phyloP scores from a whole-genome alignment of 331 rosid genomes.

The Stylosanthes scabra region DNA sequence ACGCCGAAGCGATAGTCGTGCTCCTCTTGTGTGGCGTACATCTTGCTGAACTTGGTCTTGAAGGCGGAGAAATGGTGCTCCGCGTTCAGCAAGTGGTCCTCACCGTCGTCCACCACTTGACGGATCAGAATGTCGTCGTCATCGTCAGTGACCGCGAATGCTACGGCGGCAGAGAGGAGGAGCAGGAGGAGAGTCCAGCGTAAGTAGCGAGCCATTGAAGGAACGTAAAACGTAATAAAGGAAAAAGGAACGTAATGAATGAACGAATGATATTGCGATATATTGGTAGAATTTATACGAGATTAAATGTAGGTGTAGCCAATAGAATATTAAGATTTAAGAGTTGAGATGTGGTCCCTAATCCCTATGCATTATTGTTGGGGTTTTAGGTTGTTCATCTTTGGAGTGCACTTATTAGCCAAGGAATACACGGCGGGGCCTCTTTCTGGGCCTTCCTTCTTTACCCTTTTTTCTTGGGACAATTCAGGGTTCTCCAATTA shows the following conservation, averaged over 20 bases:
- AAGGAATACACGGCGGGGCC: too few species aligned
- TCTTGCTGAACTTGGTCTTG: conserved; percentile 67
- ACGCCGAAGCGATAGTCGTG: conserved; percentile 73
- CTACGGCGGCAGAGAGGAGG: conserved; percentile 41
- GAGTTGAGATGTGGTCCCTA: too few species aligned
- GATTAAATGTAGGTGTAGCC: neutral
- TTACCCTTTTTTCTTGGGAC: too few species aligned
- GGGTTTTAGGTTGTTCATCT: neutral
- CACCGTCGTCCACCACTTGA: conserved; percentile 67
- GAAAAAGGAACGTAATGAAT: neutral
- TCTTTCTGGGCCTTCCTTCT: too few species aligned
- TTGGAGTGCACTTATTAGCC: too few species aligned
- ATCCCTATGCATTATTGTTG: conserved; percentile 21
- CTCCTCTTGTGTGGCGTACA: conserved; percentile 65
- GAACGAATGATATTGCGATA: neutral
- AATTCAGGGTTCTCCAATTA: too few species aligned
- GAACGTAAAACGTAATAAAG: neutral
- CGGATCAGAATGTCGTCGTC: conserved; percentile 60
- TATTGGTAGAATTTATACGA: neutral
- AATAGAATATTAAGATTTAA: too few species aligned
- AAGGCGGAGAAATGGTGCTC: conserved; percentile 74
- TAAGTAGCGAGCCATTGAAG: conserved; percentile 51
- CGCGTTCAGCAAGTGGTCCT: conserved; percentile 59
- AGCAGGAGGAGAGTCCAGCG: conserved; percentile 42
- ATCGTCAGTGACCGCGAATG: conserved; percentile 27